Percentiles rank a stretch among this genome's conserved stretches.
Conservation (phyloP, 164 flowering plant genomes). For the Stephania cephalantha region DNA sequence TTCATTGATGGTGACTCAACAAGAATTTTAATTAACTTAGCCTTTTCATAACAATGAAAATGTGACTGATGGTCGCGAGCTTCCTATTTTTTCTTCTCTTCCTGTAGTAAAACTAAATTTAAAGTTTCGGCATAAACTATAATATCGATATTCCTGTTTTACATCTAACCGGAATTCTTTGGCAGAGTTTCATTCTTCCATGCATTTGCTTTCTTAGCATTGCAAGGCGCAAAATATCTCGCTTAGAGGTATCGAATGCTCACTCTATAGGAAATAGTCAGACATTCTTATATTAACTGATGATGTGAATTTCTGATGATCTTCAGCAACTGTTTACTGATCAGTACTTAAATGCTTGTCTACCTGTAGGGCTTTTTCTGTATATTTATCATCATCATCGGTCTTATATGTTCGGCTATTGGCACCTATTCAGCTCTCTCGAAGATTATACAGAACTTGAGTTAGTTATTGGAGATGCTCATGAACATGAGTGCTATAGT, state of each 20-base stretch:
- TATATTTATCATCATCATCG: slow-evolving; percentile 51
- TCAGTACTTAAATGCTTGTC: neutral
- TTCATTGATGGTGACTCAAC: neutral
- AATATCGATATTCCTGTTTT: neutral
- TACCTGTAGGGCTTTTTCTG: slow-evolving; percentile 52
- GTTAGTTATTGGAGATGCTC: slow-evolving; percentile 12
- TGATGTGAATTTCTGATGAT: neutral
- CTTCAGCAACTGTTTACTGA: neutral
- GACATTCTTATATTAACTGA: too few species aligned
- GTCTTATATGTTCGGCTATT: slow-evolving; percentile 46
- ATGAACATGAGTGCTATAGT: neutral
- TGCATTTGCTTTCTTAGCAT: slow-evolving; percentile 82
- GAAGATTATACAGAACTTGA: slow-evolving; percentile 52
- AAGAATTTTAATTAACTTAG: too few species aligned
- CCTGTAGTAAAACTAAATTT: too few species aligned
- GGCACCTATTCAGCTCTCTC: slow-evolving; percentile 73
- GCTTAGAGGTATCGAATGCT: slow-evolving; percentile 44
- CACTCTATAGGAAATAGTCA: too few species aligned
- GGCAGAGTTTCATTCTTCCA: slow-evolving; percentile 86
- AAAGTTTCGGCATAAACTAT: too few species aligned
- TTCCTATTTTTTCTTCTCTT: too few species aligned
- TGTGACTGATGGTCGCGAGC: too few species aligned
- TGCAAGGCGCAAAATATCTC: slow-evolving; percentile 52
- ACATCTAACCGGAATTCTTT: neutral
- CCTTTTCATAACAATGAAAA: too few species aligned